A percentile compares a stretch with the other conserved stretches of the same genome.
phyloP scores from a whole-genome alignment of 345 rosid species.

The Sonneratia caseolaris region DNA sequence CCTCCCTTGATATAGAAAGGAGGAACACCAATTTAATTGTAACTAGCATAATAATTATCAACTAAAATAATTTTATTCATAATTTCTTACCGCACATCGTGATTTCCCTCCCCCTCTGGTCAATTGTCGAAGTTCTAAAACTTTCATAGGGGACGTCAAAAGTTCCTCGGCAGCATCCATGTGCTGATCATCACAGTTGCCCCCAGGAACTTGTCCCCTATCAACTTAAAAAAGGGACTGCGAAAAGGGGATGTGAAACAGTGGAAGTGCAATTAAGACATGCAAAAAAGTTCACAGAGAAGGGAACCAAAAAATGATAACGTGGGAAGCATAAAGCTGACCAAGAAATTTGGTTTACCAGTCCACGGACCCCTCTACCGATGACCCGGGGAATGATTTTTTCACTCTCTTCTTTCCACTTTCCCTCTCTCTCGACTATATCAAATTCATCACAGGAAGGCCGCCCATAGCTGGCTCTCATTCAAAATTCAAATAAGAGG shows the following conservation, averaged over 20 bases:
- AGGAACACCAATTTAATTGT: too few relatives aligned
- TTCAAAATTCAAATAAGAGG: slow-evolving; percentile 7
- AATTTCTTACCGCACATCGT: too few relatives aligned
- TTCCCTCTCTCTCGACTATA: slow-evolving; percentile 8
- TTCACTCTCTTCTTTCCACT: not conserved
- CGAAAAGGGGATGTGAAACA: not conserved
- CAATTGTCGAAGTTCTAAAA: not conserved
- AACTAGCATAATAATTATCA: too few relatives aligned
- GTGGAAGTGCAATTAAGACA: not conserved
- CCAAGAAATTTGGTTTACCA: not conserved
- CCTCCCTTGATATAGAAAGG: too few relatives aligned
- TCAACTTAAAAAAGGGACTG: not conserved
- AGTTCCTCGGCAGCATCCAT: slow-evolving; percentile 1
- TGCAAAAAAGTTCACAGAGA: not conserved
- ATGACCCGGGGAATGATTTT: not conserved
- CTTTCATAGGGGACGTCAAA: not conserved
- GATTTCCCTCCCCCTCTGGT: too few relatives aligned
- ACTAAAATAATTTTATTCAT: too few relatives aligned
- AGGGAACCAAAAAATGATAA: not conserved
- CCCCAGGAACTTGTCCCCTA: not conserved
- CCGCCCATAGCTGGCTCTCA: slow-evolving; percentile 1
- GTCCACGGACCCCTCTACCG: not conserved
- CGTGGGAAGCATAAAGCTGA: not conserved
- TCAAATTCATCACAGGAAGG: not conserved
- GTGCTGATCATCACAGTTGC: not conserved